Evolutionary conservation across 2,329 filamentous ascomycete species (phyloP).

Genomic region (Fusarium bulbicola): DNA sequence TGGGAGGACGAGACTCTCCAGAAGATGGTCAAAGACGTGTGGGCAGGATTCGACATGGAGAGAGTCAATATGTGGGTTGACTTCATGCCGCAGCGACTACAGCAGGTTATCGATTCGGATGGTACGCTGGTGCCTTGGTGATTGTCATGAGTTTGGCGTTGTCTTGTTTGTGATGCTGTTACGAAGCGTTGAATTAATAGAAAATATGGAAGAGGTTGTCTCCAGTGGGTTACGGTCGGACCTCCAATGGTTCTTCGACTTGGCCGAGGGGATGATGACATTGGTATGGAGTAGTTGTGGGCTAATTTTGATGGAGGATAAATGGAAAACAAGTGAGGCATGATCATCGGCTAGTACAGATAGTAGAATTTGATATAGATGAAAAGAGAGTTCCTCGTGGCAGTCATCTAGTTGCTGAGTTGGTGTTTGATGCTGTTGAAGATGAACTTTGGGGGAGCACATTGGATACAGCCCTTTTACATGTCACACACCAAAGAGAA

Average conservation of each 20-base stretch:
- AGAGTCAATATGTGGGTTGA: constrained; percentile 50
- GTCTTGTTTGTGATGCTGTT: constrained; percentile 3
- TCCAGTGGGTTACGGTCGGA: background rate
- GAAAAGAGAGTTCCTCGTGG: background rate
- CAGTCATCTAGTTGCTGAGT: background rate
- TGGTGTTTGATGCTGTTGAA: background rate
- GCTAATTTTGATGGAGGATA: background rate
- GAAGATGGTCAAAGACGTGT: constrained; percentile 45
- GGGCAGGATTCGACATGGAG: constrained; percentile 44
- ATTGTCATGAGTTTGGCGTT: constrained; percentile 24
- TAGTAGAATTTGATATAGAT: background rate
- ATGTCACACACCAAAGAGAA: fast-evolving
- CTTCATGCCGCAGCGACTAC: constrained; percentile 48
- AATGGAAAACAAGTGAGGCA: background rate
- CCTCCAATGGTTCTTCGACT: background rate
- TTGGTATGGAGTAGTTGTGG: background rate
- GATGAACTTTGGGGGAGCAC: background rate
- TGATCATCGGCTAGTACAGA: background rate
- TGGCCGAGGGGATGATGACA: background rate
- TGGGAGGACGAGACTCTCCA: constrained; percentile 49
- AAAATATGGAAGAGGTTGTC: background rate
- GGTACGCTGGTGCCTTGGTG: constrained; percentile 48
- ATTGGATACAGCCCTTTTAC: background rate
- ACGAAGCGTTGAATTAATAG: constrained; percentile 16
- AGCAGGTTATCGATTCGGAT: constrained; percentile 45